phyloP scores from a whole-genome alignment of 2,329 filamentous ascomycete genomes.

The Colletotrichum brevisporum region DNA sequence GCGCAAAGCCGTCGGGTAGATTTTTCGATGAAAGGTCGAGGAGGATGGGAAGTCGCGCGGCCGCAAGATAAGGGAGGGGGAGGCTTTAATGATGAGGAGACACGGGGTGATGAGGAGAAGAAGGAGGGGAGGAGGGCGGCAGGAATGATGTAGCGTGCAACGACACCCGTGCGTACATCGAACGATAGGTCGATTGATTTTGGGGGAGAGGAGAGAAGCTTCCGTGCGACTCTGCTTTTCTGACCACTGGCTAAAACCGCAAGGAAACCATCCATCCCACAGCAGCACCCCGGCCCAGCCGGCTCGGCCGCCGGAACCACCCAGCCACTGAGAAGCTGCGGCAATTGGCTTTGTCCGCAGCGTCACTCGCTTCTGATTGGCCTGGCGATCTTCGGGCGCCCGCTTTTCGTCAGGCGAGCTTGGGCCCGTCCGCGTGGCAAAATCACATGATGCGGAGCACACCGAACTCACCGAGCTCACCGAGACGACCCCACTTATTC shows the following conservation, averaged over 20 bases:
- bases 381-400: background rate
- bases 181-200: slow-evolving; percentile 40
- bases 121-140: slow-evolving; percentile 20
- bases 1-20: background rate
- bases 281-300: slow-evolving; percentile 8
- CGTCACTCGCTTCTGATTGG: slow-evolving; percentile 15
- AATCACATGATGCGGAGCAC: slow-evolving; percentile 39
- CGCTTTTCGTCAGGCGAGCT: slow-evolving; percentile 36
- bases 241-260: background rate
- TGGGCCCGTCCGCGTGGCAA: slow-evolving; percentile 27
- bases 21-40: background rate
- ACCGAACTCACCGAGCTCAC: slow-evolving; percentile 33
- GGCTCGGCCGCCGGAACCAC: slow-evolving; percentile 14
- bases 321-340: slow-evolving; percentile 33
- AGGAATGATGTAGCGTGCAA: slow-evolving; percentile 36
- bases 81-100: slow-evolving; percentile 21
- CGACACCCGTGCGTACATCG: slow-evolving; percentile 38
- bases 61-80: background rate
- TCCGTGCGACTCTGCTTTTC: slow-evolving; percentile 34
- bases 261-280: no score
- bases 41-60: background rate
- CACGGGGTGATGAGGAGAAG: slow-evolving; percentile 9
- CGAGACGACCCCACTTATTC: no score
- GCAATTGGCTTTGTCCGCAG: slow-evolving; percentile 25
- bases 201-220: slow-evolving; percentile 31